These are phyloP conservation scores for Coniochaeta prunicola DNA, from an alignment of 2,329 filamentous ascomycete species.

Conservation along the genomic window DNA sequence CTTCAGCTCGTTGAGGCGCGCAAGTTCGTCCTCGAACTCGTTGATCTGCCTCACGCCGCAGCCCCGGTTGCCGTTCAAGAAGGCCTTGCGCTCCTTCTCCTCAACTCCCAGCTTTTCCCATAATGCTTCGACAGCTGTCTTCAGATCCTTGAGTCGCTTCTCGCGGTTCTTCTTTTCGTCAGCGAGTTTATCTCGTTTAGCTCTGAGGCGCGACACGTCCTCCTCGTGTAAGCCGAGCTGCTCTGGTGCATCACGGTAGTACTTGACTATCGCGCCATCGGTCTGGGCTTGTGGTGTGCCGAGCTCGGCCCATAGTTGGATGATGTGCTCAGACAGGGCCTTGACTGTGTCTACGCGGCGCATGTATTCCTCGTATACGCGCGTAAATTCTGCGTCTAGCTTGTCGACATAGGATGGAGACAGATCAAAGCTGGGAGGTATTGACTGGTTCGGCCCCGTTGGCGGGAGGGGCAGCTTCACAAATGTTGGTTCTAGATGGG, in stretches of 20 bases:
- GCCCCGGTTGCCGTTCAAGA: slow-evolving; percentile 80
- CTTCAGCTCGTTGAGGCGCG: slow-evolving; percentile 84
- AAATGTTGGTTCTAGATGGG: slow-evolving; percentile 86
- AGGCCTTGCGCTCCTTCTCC: slow-evolving; percentile 73
- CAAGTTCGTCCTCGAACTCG: slow-evolving; percentile 88
- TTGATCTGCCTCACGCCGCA: slow-evolving; percentile 90
- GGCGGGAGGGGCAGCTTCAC: slow-evolving; percentile 81
- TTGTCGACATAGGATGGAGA: slow-evolving; percentile 80
- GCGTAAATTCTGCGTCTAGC: slow-evolving; percentile 84
- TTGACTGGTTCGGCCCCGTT: slow-evolving; percentile 64
- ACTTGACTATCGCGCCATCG: slow-evolving; percentile 78
- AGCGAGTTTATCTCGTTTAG: slow-evolving; percentile 71
- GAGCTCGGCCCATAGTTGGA: slow-evolving; percentile 91
- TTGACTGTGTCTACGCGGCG: slow-evolving; percentile 72
- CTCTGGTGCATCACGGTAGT: slow-evolving; percentile 84
- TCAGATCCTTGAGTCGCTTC: slow-evolving; percentile 55
- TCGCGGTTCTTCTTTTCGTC: slow-evolving; percentile 70
- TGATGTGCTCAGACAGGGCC: slow-evolving; percentile 71
- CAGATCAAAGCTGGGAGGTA: slow-evolving; percentile 84
- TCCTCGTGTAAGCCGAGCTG: slow-evolving; percentile 89
- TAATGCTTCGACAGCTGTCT: slow-evolving; percentile 68
- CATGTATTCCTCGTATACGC: slow-evolving; percentile 94
- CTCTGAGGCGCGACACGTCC: slow-evolving; percentile 65
- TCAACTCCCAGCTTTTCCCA: slow-evolving; percentile 87
- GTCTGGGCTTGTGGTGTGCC: slow-evolving; percentile 92